A percentile compares a stretch with the other conserved stretches of the same genome.
Evolutionary conservation across 208 protist species (phyloP).

Genomic region (Herpetomonas samuelpessoai): DNA sequence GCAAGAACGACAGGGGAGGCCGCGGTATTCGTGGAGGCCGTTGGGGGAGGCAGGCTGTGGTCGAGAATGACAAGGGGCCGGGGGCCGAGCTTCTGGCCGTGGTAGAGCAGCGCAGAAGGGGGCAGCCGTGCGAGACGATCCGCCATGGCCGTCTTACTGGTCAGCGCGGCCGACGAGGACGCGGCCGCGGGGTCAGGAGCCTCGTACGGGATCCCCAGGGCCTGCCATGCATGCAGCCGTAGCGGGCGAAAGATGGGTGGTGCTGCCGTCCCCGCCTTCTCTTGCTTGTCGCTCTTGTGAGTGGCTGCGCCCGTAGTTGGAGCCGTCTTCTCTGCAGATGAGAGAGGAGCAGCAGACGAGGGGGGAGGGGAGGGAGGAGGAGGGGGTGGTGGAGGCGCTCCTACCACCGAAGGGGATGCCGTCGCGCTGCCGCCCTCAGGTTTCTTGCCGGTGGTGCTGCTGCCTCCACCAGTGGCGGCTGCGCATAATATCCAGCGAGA

Average conservation of each 20-base stretch:
- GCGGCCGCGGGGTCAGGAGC: neutral
- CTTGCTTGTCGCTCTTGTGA: no score
- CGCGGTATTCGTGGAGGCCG: neutral
- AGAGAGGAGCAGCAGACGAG: no score
- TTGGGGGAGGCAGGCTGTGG: constrained; percentile 28
- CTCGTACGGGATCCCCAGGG: constrained; percentile 19
- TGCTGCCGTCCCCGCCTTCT: constrained; percentile 18
- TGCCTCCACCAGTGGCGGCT: no score
- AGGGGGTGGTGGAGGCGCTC: no score
- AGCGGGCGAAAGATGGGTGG: constrained; percentile 32
- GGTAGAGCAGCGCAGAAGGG: constrained; percentile 49
- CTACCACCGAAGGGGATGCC: no score
- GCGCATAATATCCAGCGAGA: constrained; percentile 7
- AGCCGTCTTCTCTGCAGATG: no score
- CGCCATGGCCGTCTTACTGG: neutral
- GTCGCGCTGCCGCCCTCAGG: no score
- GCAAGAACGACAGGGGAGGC: neutral
- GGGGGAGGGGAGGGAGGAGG: no score
- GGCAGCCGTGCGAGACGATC: constrained; percentile 11
- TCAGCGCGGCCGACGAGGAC: neutral
- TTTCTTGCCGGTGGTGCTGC: no score
- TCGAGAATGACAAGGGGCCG: constrained; percentile 82
- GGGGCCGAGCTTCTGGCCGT: constrained; percentile 69
- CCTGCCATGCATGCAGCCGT: constrained; percentile 65
- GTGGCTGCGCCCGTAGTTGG: no score